Conservation (phyloP, 768 basidiomycete species). For the Tulasnella sp. region DNA sequence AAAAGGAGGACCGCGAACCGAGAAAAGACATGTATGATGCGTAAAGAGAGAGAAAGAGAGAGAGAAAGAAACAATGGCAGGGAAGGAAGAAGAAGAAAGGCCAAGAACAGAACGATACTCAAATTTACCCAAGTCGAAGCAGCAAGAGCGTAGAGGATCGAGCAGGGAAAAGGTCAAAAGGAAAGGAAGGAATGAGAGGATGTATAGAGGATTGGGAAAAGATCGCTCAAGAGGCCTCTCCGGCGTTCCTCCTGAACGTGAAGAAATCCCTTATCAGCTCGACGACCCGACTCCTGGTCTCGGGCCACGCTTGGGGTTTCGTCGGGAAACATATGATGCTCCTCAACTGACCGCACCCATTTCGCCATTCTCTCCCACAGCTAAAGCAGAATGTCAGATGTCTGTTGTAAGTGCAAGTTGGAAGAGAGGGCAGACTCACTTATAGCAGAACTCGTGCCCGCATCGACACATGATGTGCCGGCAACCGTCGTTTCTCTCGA, state of each 20-base stretch:
- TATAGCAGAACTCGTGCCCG: conserved; percentile 6
- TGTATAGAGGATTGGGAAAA: no score
- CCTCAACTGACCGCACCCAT: background rate
- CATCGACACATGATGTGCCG: conserved; percentile 5
- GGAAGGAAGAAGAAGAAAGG: no score
- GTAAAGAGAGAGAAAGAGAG: no score
- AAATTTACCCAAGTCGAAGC: no score
- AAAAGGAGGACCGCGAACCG: no score
- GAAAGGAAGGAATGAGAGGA: no score
- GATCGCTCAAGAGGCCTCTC: no score
- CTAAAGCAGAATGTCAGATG: background rate
- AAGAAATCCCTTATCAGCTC: background rate
- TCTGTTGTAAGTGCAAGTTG: background rate
- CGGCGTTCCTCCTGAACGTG: background rate
- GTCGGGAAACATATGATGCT: background rate
- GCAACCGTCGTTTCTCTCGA: background rate
- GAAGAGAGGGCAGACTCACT: background rate
- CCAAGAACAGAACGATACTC: no score
- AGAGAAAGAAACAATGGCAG: no score
- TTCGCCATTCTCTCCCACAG: background rate
- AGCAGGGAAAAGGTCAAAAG: no score
- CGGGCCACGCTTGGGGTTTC: background rate
- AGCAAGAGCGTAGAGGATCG: no score
- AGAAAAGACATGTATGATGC: no score
- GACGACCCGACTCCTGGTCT: background rate